Evolutionary conservation across 1,284 basidiomycete genomes (phyloP), one percentile per base, ranked within the genome.

Genomic region (Cryptococcus sp.): DNA sequence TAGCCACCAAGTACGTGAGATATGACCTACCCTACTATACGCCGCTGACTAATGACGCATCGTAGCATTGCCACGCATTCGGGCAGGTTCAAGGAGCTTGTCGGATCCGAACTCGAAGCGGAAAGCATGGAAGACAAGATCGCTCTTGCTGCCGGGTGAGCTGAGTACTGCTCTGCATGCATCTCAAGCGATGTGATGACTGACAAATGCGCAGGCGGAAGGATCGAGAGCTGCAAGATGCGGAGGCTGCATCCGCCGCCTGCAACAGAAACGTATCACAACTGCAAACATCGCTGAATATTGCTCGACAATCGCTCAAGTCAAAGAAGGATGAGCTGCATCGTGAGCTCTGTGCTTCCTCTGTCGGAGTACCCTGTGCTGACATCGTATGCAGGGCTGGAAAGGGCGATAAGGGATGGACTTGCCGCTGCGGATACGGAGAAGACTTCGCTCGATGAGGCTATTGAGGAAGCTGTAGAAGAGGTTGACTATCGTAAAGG

Each of bases 101-200:
- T 87, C 16, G 86, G 85, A 10, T 78, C 78, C 22, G 85, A 89
- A 51, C 79, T 86, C 3, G 79, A 83, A 6, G 79, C 82, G 0
- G 85, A 87, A 15, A 85, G 82, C 0, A 88, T 93, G 80, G 91
- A 93, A 67, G 81, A 80, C 35, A 87, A 89, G 46, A 81, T 90
- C 2, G 85, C 87, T 13, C 79, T 82, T 19, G 76, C 85, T 8
- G 75, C 82, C 15, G 72, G 81, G 90, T 91, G 63, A 68, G 83
- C 79, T 20, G 38, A 23, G 27, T 41, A 41, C 30, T 19, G 17
- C 19, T 15, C 6, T 1, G 5, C 6, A 46, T 39, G 30, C 17
- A n/a, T n/a, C 15, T 15, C 16, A 23, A 19, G n/a, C n/a, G 16
- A n/a, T 35, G 23, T 60, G 15, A 57, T 27, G 10, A 58, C 17